Base-by-base conservation (phyloP, 805 yeast species). In the Saccharomycopsis synnaedendra region DNA sequence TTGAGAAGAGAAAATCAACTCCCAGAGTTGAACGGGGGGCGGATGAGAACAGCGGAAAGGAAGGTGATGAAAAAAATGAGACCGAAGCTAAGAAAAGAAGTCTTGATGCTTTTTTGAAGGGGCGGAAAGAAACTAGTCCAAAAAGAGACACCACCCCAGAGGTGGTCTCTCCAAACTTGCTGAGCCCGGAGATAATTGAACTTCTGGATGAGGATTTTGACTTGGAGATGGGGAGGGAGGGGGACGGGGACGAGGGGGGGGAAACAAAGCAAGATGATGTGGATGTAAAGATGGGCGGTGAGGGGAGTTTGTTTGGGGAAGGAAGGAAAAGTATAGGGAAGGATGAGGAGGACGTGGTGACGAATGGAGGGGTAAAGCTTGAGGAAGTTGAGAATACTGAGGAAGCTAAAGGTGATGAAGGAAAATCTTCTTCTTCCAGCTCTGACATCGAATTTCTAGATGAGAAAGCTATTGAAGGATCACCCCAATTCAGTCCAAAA, bases 361-460 rank as follows among this genome's bases (percentile, higher is more conserved):
- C 19, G 19, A 19, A 19, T 19, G 19, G 19, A 19, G 19, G 19
- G 19, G 19, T 19, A 19, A 19, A 19, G 19, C 19, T 19, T 19
- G 19, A 44, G 7, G 37, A 35, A 28, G 67, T 64, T 41, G 58
- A 63, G 51, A 60, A 56, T 33, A 33, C 38, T n/a, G 34, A 43
- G 5, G 53, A 40, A 36, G 8, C 6, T 9, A 42, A 42, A 42
- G 27, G 33, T 29, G 19, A 42, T 31, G 8, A 29, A 32, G 38
- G 8, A 9, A 29, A 19, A 19, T 19, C 19, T 1, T 19, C 19
- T 2, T 19, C 19, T 19, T 19, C 19, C 19, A 19, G 19, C 19
- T 19, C 19, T 19, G 19, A 19, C 19, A 19, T 19, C 2, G 19
- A 19, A 19, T 19, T 19, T 19, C 19, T 19, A 19, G 19, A 19